Evolutionary conservation across 345 rosid species (phyloP).

Genomic region (Arabis hirsuta): DNA sequence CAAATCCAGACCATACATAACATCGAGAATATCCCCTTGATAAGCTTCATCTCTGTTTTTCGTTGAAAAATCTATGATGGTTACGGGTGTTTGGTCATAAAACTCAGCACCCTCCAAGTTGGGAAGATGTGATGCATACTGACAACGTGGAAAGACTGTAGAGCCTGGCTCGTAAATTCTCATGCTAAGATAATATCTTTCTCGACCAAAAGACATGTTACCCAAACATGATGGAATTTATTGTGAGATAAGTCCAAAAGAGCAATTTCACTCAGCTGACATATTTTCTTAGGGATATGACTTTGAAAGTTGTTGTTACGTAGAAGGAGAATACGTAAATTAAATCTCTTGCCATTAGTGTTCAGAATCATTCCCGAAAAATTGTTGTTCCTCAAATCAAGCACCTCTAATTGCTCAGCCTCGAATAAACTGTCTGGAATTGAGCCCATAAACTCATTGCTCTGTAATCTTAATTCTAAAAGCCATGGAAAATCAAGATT

Average conservation of each 20-base stretch:
- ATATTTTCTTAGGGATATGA: conserved; percentile 46
- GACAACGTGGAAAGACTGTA: not conserved
- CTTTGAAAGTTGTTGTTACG: conserved; percentile 58
- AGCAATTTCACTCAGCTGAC: conserved; percentile 25
- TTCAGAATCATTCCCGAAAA: conserved; percentile 53
- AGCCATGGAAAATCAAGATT: conserved; percentile 50
- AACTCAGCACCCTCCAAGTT: not conserved
- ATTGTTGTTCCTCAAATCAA: conserved; percentile 60
- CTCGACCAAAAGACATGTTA: conserved; percentile 27
- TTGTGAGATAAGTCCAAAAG: conserved; percentile 38
- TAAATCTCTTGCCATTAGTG: conserved; percentile 55
- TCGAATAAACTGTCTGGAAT: conserved; percentile 51
- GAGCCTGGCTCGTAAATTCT: not conserved
- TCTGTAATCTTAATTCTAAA: conserved; percentile 9
- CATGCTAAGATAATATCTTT: not conserved
- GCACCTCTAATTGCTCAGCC: conserved; percentile 49
- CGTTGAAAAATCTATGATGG: conserved; percentile 22
- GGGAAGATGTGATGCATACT: not conserved
- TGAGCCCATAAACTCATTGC: conserved; percentile 51
- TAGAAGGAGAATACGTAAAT: conserved; percentile 63
- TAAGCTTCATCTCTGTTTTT: conserved; percentile 31
- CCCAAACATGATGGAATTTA: conserved; percentile 26
- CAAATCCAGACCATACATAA: conserved; percentile 57
- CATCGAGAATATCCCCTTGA: conserved; percentile 40
- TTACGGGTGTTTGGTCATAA: not conserved